Conservation (phyloP, 148 eudicot genomes). For the Fagopyrum esculentum region DNA sequence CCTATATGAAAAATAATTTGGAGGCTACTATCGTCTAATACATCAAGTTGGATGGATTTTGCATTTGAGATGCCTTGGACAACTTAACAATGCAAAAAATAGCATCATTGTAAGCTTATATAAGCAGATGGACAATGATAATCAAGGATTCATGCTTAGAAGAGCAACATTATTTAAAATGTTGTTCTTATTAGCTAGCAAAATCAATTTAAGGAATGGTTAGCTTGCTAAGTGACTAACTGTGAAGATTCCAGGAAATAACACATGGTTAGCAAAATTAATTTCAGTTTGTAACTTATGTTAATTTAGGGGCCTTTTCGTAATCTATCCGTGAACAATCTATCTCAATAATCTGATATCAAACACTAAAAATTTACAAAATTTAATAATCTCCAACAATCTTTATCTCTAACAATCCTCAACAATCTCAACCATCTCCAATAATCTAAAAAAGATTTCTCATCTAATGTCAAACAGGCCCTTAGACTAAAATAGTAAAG, state of each 20-base stretch:
- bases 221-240: background rate
- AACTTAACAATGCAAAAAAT: slow-evolving; percentile 34
- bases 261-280: no score
- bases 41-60: slow-evolving; percentile 81
- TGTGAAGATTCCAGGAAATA: background rate
- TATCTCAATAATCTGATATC: no score
- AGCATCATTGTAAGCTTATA: background rate
- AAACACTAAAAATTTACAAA: no score
- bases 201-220: background rate
- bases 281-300: no score
- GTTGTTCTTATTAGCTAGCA: background rate
- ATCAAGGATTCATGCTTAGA: background rate
- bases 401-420: no score
- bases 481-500: no score
- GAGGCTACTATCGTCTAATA: slow-evolving; percentile 46
- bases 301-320: no score
- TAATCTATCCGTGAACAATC: no score
- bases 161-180: background rate
- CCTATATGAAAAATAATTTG: slow-evolving; percentile 56
- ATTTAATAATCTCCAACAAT: no score
- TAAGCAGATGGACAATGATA: background rate
- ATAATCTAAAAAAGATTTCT: no score
- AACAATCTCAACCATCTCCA: no score
- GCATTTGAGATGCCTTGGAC: slow-evolving; percentile 79
- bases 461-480: no score